Evolutionary conservation across 768 basidiomycete genomes (phyloP), one percentile per base, ranked within the genome.

Genomic region (Rickenella mellea): DNA sequence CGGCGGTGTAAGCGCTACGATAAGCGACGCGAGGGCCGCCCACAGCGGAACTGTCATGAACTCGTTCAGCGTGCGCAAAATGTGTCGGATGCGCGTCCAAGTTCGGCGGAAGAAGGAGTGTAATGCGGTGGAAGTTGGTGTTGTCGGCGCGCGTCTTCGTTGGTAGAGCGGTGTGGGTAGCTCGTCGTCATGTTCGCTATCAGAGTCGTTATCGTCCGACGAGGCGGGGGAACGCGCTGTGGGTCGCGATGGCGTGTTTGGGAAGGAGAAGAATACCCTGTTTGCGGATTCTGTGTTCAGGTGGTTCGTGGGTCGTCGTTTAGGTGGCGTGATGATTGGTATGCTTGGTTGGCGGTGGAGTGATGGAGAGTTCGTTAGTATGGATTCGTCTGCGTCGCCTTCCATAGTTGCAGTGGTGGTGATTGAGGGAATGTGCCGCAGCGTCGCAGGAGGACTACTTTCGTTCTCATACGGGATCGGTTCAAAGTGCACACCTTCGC

Each of bases 1-100:
- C 2, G 86, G 83, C 6, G 66, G 78, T 9, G 83, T 67, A 53
- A 83, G 76, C 1, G 90, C 92, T 27, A 91, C 84, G 33, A 86
- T 36, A 29, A 93, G 63, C 2, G 85, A 88, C 2, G 73, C 58
- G 15, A 88, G 54, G 2, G 89, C 81, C 0, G 87, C 84, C 71
- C 86, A 83, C 29, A 93, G 73, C 0, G 92, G 91, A 0, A 81
- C 83, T 0, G 92, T 93, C 83, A 96, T 88, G 62, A 91, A 89
- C 17, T 71, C 69, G 54, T 74, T 73, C 51, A 82, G 60, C 6
- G 62, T 58, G 6, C 56, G 55, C 60, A 68, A 68, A 19, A 49
- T n/a, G 10, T 56, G 54, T 8, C 48, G 44, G 6, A 65, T 24
- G 7, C 54, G 52, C 12, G 56, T 54, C 29, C 51, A 45, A 5